Base-by-base conservation (phyloP, 345 rosid genomes). In the Rhizophora mangle region DNA sequence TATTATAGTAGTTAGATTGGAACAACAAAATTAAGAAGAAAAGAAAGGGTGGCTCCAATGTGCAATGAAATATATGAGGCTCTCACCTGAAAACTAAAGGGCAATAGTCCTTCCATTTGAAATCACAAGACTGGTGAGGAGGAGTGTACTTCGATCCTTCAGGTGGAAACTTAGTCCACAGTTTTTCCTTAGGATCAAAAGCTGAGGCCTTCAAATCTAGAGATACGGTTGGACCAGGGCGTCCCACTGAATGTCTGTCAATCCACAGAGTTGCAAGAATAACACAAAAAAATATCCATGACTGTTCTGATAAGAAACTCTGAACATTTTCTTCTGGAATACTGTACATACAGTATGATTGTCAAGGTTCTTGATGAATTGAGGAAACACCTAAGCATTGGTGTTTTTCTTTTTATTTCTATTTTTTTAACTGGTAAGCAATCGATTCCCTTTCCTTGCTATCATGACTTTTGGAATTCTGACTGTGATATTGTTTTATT, bases 101-200 rank as follows among this genome's bases (percentile, higher is more conserved):
- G 63, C 99, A 92, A 73, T 95, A 95, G 64, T 95, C 99, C 79
- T 95, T 95, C 99, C 99, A 95, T 77, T 69, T 92, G 78, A 95
- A 95, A 62, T 95, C 99, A 52, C 80, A 76, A 52, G 97, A 95
- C 79, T 82, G 92, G 78, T 95, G 99, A 57, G 98, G 98, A 43
- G 99, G 98, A 68, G 99, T 95, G 75, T 92, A 81, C 64, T 95
- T 95, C n/a, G 98, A 88, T 63, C 99, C 99, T 80, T 86, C 98
- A 1, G 98, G 77, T 3, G 98, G 99, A 74, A 96, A 96, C 57
- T 83, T 90, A 7, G 99, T 96, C 99, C 99, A 96, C 26, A 95
- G 85, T 80, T 95, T 92, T 67, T 95, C 98, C 81, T 72, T 90
- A 7, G 99, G 99, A 79, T 95, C 97, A 39, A 95, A 95, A 62